phyloP scores from a whole-genome alignment of 2,329 filamentous ascomycete genomes.

The Pestalotiopsis sp. region DNA sequence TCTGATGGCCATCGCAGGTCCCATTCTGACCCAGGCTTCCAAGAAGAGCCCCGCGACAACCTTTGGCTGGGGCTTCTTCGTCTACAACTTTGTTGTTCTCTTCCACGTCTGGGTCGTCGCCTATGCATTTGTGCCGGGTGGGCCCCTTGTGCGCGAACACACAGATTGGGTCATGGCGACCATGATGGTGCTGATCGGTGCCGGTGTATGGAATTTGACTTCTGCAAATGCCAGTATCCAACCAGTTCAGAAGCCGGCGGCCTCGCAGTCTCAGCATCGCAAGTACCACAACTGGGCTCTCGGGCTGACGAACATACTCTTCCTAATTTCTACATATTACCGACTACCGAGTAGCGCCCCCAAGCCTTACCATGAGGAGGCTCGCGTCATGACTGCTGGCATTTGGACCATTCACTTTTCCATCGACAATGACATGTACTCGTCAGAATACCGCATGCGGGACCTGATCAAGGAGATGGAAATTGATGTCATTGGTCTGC shows the following conservation, averaged over 20 bases:
- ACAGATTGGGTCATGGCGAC: slow-evolving; percentile 94
- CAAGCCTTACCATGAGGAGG: slow-evolving; percentile 83
- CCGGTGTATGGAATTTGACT: slow-evolving; percentile 77
- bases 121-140: slow-evolving; percentile 96
- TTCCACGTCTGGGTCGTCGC: slow-evolving; percentile 99
- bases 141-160: slow-evolving; percentile 87
- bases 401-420: slow-evolving; percentile 99
- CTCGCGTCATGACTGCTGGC: slow-evolving; percentile 87
- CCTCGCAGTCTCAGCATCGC: slow-evolving; percentile 44
- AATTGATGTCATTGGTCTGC: slow-evolving; percentile 92
- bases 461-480: slow-evolving; percentile 92
- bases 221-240: slow-evolving; percentile 48
- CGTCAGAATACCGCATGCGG: slow-evolving; percentile 90
- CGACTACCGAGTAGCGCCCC: slow-evolving; percentile 95
- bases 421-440: slow-evolving; percentile 99
- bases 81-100: slow-evolving; percentile 94
- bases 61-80: slow-evolving; percentile 85
- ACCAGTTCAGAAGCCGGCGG: slow-evolving; percentile 34
- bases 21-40: slow-evolving; percentile 75
- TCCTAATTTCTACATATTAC: slow-evolving; percentile 79
- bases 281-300: slow-evolving; percentile 62
- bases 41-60: slow-evolving; percentile 76
- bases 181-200: slow-evolving; percentile 83
- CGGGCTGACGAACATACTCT: slow-evolving; percentile 76
- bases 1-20: slow-evolving; percentile 76